Conservation (phyloP, 768 basidiomycete species). For the Leccinum longicurvipes region DNA sequence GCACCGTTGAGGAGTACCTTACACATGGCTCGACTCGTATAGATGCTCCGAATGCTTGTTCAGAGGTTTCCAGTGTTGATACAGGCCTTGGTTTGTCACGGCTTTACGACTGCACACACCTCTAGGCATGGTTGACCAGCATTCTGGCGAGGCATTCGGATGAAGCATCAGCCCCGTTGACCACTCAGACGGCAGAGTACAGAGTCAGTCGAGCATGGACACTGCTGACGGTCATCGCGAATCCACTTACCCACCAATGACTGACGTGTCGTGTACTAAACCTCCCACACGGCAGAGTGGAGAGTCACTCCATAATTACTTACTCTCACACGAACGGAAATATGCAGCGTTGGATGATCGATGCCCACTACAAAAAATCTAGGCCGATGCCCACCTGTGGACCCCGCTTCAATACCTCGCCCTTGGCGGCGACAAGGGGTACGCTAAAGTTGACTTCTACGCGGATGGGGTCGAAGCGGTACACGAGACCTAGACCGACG, state of each 20-base stretch:
- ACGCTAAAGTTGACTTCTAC: constrained; percentile 87
- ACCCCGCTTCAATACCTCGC: constrained; percentile 66
- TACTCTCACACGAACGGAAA: not conserved
- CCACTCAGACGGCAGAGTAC: too few relatives aligned
- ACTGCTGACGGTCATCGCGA: too few relatives aligned
- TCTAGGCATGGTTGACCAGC: too few relatives aligned
- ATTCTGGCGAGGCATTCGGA: too few relatives aligned
- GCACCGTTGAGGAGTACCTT: not conserved
- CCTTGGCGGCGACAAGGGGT: constrained; percentile 66
- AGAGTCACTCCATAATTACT: not conserved
- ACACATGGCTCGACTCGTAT: too few relatives aligned
- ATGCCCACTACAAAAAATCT: constrained; percentile 57
- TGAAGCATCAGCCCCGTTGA: too few relatives aligned
- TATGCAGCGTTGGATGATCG: constrained; percentile 7
- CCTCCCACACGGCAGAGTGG: not conserved
- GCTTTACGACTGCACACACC: too few relatives aligned
- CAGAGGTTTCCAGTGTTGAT: too few relatives aligned
- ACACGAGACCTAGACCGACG: constrained; percentile 79
- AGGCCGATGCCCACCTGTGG: constrained; percentile 80
- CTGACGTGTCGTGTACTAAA: not conserved
- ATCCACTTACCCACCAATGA: not conserved
- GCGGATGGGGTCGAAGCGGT: constrained; percentile 78
- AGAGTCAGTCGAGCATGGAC: too few relatives aligned
- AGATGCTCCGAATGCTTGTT: too few relatives aligned
- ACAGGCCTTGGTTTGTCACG: too few relatives aligned